Conservation (phyloP, 768 basidiomycete genomes). For the Podaxis sp. region DNA sequence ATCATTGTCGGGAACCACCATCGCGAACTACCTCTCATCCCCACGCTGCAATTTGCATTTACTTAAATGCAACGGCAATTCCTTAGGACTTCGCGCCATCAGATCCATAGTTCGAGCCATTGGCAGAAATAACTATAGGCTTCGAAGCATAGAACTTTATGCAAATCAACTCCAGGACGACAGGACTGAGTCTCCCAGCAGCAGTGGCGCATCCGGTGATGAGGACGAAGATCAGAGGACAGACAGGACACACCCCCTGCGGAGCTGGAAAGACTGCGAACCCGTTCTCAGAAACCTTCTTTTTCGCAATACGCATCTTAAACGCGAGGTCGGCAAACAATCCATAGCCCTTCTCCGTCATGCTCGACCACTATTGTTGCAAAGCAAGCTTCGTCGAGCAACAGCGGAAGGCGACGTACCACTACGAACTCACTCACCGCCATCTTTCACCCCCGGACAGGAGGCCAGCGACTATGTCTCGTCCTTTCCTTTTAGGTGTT, state of each 20-base stretch:
- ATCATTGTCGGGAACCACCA: conserved; percentile 34
- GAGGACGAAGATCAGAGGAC: conserved; percentile 25
- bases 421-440: conserved; percentile 4
- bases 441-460: neutral
- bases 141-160: conserved; percentile 50
- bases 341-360: conserved; percentile 51
- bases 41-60: conserved; percentile 46
- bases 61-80: conserved; percentile 58
- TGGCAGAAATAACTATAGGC: conserved; percentile 42
- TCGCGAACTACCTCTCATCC: conserved; percentile 52
- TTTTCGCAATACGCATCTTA: conserved; percentile 43
- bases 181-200: conserved; percentile 12
- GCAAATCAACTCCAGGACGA: conserved; percentile 39
- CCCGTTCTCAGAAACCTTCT: conserved; percentile 32
- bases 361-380: conserved; percentile 51
- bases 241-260: conserved; percentile 10
- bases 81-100: conserved; percentile 45
- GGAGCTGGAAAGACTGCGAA: conserved; percentile 37
- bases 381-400: conserved; percentile 17
- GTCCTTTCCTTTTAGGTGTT: conserved; percentile 32
- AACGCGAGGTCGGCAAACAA: conserved; percentile 39
- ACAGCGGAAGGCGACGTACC: neutral
- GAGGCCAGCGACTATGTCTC: neutral
- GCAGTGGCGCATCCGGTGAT: conserved; percentile 23
- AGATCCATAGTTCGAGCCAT: conserved; percentile 46